Conservation (phyloP, 2,329 filamentous ascomycete species). For the Trichoderma cornu-damae region DNA sequence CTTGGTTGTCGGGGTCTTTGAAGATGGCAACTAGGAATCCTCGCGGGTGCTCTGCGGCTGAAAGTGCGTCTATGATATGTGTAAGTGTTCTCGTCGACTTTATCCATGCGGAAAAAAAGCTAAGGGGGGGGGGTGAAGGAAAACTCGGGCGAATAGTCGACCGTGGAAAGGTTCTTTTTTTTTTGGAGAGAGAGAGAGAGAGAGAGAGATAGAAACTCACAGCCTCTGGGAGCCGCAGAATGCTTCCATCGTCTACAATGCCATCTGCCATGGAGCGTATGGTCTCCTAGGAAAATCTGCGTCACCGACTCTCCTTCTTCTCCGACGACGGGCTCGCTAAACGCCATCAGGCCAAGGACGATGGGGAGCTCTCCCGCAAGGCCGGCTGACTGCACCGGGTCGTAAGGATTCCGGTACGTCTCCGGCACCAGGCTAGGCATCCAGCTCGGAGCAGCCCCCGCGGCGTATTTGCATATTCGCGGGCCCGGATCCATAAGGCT, state of each 20-base stretch:
- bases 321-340: constrained; percentile 22
- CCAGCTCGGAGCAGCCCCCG: constrained; percentile 34
- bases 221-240: constrained; percentile 22
- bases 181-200: too few species aligned
- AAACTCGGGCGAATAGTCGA: too few species aligned
- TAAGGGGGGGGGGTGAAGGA: too few species aligned
- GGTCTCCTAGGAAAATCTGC: constrained; percentile 25
- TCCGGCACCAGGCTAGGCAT: constrained; percentile 35
- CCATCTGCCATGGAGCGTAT: constrained; percentile 27
- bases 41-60: constrained; percentile 23
- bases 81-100: too few species aligned
- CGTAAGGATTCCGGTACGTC: constrained; percentile 26
- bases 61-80: not conserved
- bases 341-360: constrained; percentile 39
- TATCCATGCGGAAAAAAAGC: too few species aligned
- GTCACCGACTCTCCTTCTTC: not conserved
- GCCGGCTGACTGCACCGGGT: constrained; percentile 26
- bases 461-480: constrained; percentile 27
- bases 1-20: constrained; percentile 29
- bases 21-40: constrained; percentile 35
- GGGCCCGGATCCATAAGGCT: constrained; percentile 20
- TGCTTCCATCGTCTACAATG: constrained; percentile 25
- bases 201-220: constrained; percentile 27
- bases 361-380: constrained; percentile 37
- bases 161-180: too few species aligned